Evolutionary conservation across 2,329 filamentous ascomycete species (phyloP).

Genomic region (Juglanconis juglandina): DNA sequence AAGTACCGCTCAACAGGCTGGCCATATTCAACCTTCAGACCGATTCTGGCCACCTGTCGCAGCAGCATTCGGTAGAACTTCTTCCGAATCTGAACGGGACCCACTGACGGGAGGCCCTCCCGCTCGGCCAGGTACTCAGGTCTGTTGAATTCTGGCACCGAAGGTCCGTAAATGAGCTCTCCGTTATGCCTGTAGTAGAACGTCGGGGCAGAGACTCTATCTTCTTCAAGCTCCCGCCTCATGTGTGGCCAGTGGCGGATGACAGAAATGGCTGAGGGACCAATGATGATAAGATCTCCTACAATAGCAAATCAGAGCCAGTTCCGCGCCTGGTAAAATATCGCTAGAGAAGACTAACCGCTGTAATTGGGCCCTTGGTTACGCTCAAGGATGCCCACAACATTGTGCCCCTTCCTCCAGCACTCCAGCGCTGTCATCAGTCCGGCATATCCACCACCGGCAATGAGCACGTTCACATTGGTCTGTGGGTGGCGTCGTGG

Average conservation of each 20-base stretch:
- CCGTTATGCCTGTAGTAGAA: not conserved
- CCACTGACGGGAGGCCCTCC: not conserved
- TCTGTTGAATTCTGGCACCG: not conserved
- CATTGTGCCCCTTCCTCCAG: not conserved
- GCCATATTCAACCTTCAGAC: slow-evolving; percentile 28
- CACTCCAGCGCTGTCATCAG: not conserved
- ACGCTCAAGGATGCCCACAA: not conserved
- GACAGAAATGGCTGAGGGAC: not conserved
- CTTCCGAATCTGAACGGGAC: not conserved
- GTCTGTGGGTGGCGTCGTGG: not conserved
- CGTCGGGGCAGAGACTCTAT: not conserved
- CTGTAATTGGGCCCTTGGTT: not conserved
- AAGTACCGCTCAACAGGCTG: slow-evolving; percentile 28
- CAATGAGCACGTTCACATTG: not conserved
- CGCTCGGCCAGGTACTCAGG: not conserved
- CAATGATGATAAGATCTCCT: slow-evolving; percentile 3
- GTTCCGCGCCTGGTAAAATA: too few relatives aligned
- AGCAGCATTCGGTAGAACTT: slow-evolving; percentile 18
- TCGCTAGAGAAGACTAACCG: not conserved
- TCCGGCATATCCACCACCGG: not conserved
- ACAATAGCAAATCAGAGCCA: not conserved
- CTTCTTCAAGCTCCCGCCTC: not conserved
- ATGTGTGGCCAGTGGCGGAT: slow-evolving; percentile 2
- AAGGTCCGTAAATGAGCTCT: not conserved
- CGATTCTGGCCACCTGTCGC: slow-evolving; percentile 24